Evolutionary conservation across 1,284 basidiomycete species (phyloP).

Genomic region (Trichosporon coremiiforme): DNA sequence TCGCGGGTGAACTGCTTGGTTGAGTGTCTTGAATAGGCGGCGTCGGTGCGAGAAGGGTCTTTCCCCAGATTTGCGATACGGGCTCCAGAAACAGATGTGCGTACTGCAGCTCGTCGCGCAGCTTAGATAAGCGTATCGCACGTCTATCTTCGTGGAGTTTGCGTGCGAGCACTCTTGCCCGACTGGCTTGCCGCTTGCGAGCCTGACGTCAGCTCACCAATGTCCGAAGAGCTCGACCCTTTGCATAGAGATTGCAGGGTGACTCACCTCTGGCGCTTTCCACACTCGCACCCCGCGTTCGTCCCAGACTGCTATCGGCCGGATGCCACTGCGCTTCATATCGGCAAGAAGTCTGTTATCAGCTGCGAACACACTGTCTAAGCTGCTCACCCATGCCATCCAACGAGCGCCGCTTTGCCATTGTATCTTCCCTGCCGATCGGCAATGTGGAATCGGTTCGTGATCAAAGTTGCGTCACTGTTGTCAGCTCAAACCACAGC

Average conservation of each 20-base stretch:
- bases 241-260: not conserved
- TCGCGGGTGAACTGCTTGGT: not conserved
- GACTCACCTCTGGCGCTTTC: constrained; percentile 53
- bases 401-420: constrained; percentile 42
- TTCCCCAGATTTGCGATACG: constrained; percentile 6
- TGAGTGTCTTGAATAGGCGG: not conserved
- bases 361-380: constrained; percentile 6
- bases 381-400: constrained; percentile 52
- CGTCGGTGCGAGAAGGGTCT: constrained; percentile 5
- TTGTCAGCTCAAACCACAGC: not conserved
- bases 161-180: constrained; percentile 39
- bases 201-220: constrained; percentile 26
- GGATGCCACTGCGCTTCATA: constrained; percentile 44
- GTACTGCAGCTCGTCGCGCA: constrained; percentile 25
- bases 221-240: not conserved
- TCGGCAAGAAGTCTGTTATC: constrained; percentile 45
- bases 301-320: constrained; percentile 54
- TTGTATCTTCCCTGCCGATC: constrained; percentile 30
- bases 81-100: constrained; percentile 1
- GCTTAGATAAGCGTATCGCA: constrained; percentile 27
- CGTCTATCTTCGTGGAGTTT: constrained; percentile 46
- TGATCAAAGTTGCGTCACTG: constrained; percentile 54
- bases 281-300: constrained; percentile 51
- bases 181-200: constrained; percentile 28
- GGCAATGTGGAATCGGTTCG: constrained; percentile 54